Evolutionary conservation across 2,329 filamentous ascomycete species (phyloP).

Genomic region (Pestalotiopsis sp.): DNA sequence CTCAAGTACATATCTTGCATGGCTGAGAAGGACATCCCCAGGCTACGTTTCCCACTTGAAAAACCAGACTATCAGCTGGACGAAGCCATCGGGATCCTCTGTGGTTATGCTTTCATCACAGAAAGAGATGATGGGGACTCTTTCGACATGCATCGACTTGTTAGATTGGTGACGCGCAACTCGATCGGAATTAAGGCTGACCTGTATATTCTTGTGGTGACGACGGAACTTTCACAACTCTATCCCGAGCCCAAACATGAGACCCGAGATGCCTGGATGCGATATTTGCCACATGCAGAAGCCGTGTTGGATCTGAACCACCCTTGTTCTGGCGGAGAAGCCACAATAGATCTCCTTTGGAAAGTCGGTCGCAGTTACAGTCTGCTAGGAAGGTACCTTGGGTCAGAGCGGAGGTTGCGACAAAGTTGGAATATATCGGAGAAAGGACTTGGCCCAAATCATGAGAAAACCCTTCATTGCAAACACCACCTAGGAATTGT

Average conservation of each 20-base stretch:
- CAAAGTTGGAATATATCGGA: background rate
- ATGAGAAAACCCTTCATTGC: background rate
- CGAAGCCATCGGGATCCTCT: background rate
- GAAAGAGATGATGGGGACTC: conserved; percentile 15
- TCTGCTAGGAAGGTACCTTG: too few species aligned
- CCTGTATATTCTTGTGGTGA: background rate
- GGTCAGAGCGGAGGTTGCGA: too few species aligned
- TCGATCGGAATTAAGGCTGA: conserved; percentile 22
- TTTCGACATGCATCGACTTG: conserved; percentile 34
- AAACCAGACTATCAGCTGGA: background rate
- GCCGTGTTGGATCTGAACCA: background rate
- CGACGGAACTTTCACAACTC: background rate
- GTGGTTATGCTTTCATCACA: conserved; percentile 26
- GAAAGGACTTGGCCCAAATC: background rate
- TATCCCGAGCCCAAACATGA: background rate
- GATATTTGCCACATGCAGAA: background rate
- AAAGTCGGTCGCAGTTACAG: too few species aligned
- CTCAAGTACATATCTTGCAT: conserved; percentile 26
- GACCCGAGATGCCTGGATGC: background rate
- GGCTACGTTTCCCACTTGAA: background rate
- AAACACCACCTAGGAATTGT: too few species aligned
- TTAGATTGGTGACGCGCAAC: conserved; percentile 31
- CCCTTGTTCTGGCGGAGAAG: background rate
- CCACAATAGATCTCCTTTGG: background rate
- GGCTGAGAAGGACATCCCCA: conserved; percentile 3